phyloP scores from a whole-genome alignment of 306 rosid species.

The Rosa chinensis region DNA sequence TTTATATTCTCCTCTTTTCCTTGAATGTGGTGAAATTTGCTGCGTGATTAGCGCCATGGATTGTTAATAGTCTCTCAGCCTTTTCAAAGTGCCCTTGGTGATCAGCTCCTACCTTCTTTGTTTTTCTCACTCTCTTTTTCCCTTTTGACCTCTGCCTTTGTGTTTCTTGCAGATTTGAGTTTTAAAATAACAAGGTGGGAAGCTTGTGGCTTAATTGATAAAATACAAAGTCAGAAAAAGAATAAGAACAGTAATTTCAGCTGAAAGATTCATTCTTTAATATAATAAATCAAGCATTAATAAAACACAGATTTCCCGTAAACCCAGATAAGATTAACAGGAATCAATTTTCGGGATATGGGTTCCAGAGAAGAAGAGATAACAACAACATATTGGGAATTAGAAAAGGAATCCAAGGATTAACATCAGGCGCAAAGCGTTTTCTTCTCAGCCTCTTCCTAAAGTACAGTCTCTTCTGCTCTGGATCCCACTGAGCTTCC shows the following conservation, averaged over 20 bases:
- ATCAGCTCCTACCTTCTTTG: slow-evolving; percentile 3
- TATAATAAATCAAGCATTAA: neutral
- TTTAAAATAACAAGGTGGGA: neutral
- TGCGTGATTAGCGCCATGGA: slow-evolving; percentile 46
- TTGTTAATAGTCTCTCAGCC: slow-evolving; percentile 24
- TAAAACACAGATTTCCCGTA: slow-evolving; percentile 3
- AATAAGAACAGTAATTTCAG: neutral
- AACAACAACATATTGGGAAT: slow-evolving; percentile 61
- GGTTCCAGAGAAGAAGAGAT: slow-evolving; percentile 62
- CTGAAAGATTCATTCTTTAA: slow-evolving; percentile 9
- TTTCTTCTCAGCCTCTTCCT: slow-evolving; percentile 57
- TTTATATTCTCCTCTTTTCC: slow-evolving; percentile 8
- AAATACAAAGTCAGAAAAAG: neutral
- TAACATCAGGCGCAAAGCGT: slow-evolving; percentile 32
- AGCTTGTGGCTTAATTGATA: neutral
- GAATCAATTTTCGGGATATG: slow-evolving; percentile 26
- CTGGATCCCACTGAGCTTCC: slow-evolving; percentile 56
- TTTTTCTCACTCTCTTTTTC: neutral
- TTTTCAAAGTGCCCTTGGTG: slow-evolving; percentile 15
- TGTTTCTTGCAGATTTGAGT: neutral
- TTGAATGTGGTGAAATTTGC: slow-evolving; percentile 26
- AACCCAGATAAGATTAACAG: neutral
- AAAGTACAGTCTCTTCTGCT: slow-evolving; percentile 44
- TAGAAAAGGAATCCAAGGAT: slow-evolving; percentile 52
- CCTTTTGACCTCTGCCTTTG: neutral